Percentiles rank a stretch among this genome's conserved stretches.
phyloP scores from a whole-genome alignment of 305 asterid genomes.

The Galium porrigens region DNA sequence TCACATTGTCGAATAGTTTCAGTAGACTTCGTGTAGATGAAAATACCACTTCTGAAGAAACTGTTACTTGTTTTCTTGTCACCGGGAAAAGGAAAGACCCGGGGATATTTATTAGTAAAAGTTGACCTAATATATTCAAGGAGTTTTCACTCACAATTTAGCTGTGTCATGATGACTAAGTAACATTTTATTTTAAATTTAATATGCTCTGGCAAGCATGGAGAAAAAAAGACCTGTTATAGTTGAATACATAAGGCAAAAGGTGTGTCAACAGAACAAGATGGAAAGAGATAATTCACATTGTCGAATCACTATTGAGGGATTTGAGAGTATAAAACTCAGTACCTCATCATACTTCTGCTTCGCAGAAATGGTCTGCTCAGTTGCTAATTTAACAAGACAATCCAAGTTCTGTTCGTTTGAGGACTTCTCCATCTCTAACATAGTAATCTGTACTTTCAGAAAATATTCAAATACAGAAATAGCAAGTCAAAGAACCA shows the following conservation, averaged over 20 bases:
- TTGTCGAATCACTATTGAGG: neutral
- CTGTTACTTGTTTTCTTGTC: neutral
- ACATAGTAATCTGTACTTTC: conserved; percentile 39
- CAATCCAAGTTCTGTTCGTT: conserved; percentile 55
- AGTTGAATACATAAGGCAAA: neutral
- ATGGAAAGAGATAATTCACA: neutral
- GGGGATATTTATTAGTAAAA: neutral
- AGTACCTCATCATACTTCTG: conserved; percentile 61
- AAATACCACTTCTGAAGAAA: neutral
- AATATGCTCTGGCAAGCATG: neutral
- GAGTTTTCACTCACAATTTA: neutral
- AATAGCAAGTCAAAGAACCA: neutral
- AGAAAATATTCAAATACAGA: conserved; percentile 1
- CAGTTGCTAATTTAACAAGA: conserved; percentile 45
- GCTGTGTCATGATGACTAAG: neutral
- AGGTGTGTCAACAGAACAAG: neutral
- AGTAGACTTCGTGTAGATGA: neutral
- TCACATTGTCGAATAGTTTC: neutral
- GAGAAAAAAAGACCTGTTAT: neutral
- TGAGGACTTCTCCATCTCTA: conserved; percentile 76
- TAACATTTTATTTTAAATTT: neutral
- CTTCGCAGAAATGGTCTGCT: conserved; percentile 44
- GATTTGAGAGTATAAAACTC: conserved; percentile 10
- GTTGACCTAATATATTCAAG: neutral
- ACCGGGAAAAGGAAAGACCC: neutral